A percentile compares a stretch with the other conserved stretches of the same genome.
Conservation (phyloP, 805 yeast genomes). For the Brettanomyces custersianus region DNA sequence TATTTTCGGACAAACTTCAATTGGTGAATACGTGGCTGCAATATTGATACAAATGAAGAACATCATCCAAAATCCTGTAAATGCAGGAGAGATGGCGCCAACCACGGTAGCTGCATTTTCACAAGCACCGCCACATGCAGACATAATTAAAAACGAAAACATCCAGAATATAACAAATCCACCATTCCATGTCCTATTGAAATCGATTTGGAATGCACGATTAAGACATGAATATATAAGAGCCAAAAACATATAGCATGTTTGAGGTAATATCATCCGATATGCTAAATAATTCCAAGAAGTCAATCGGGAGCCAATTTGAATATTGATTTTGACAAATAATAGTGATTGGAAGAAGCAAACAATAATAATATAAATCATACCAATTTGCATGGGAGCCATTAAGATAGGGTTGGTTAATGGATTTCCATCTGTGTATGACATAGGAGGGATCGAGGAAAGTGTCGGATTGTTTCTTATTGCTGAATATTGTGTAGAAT, state of each 20-base stretch:
- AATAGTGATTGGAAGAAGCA: conserved; percentile 66
- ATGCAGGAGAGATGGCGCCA: conserved; percentile 49
- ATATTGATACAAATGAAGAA: conserved; percentile 63
- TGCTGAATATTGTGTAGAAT: conserved; percentile 15
- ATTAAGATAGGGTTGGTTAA: conserved; percentile 37
- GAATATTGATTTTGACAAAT: conserved; percentile 44
- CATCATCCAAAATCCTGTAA: conserved; percentile 63
- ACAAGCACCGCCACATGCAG: conserved; percentile 69
- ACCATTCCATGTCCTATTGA: conserved; percentile 44
- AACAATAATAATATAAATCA: conserved; percentile 60
- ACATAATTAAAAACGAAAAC: conserved; percentile 56
- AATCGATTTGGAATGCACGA: conserved; percentile 61
- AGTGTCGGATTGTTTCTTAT: conserved; percentile 15
- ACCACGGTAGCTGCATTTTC: conserved; percentile 52
- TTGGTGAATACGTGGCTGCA: conserved; percentile 58
- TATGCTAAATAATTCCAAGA: conserved; percentile 39
- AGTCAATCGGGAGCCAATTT: conserved; percentile 35
- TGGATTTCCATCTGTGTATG: conserved; percentile 28
- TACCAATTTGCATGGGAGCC: conserved; percentile 71
- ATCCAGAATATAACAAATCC: conserved; percentile 76
- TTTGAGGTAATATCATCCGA: conserved; percentile 40
- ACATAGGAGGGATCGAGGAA: conserved; percentile 14
- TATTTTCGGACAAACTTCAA: conserved; percentile 48
- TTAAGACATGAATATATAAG: conserved; percentile 51
- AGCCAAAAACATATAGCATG: conserved; percentile 48